Percentiles rank a stretch among this genome's conserved stretches.
Conservation (phyloP, 805 yeast genomes). For the Nakazawaea pomicola region DNA sequence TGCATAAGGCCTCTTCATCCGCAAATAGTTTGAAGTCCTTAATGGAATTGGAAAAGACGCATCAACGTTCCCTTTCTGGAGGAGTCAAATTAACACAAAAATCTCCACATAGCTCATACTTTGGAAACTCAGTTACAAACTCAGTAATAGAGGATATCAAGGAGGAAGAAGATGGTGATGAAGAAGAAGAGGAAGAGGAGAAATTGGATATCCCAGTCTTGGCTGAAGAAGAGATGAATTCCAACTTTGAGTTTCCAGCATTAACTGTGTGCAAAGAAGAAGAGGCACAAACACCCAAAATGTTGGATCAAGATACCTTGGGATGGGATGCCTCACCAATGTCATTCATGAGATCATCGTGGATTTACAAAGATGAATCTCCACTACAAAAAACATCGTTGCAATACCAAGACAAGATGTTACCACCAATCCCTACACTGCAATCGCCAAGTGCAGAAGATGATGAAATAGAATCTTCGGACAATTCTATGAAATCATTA, state of each 20-base stretch:
- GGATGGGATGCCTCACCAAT: slow-evolving; percentile 4
- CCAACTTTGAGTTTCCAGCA: background rate
- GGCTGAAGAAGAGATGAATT: background rate
- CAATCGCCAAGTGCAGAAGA: background rate
- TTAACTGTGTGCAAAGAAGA: too few relatives aligned
- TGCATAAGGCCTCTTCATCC: slow-evolving; percentile 8
- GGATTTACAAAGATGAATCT: slow-evolving; percentile 6
- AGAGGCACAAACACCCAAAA: background rate
- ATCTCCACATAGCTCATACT: background rate
- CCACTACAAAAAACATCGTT: background rate
- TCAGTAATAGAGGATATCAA: slow-evolving; percentile 17
- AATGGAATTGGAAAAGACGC: slow-evolving; percentile 14
- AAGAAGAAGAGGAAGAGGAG: slow-evolving; percentile 16
- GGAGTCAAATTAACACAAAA: background rate
- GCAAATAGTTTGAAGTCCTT: slow-evolving; percentile 11
- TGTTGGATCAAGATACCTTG: background rate
- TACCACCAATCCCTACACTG: background rate
- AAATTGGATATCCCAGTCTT: slow-evolving; percentile 18
- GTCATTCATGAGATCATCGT: slow-evolving; percentile 8
- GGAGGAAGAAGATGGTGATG: slow-evolving; percentile 11
- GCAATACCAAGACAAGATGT: background rate
- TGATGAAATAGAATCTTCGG: too few relatives aligned
- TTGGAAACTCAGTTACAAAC: slow-evolving; percentile 12
- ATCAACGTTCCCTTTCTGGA: slow-evolving; percentile 5
- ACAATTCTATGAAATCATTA: background rate